phyloP scores from a whole-genome alignment of 179 eudicot genomes.

The Gypsophila paniculata region DNA sequence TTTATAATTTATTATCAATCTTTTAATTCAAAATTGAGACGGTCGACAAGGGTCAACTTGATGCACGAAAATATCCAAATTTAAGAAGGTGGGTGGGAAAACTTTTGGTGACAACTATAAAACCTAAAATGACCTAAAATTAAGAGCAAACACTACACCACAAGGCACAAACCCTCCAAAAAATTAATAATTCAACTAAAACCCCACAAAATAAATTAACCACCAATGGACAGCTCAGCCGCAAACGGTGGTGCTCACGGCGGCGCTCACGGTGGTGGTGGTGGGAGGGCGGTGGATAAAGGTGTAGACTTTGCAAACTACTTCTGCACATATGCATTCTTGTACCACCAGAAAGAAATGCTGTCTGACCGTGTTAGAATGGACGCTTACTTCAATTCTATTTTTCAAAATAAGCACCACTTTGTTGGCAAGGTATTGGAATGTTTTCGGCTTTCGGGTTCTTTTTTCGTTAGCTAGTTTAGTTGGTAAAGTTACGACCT shows the following conservation, averaged over 20 bases:
- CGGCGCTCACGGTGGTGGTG: conserved; percentile 15
- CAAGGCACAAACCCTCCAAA: not conserved
- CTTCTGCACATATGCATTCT: conserved; percentile 87
- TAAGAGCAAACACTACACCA: too few relatives aligned
- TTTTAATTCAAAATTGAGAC: too few relatives aligned
- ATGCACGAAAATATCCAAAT: not conserved
- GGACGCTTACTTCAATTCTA: conserved; percentile 81
- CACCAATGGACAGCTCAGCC: conserved; percentile 34
- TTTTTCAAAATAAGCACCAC: conserved; percentile 70
- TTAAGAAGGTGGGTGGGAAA: not conserved
- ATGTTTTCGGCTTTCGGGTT: not conserved
- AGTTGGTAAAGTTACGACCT: not conserved
- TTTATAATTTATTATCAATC: too few relatives aligned
- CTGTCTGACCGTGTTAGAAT: conserved; percentile 90
- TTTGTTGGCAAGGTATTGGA: conserved; percentile 64
- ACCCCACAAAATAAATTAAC: conserved; percentile 16
- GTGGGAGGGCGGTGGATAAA: conserved; percentile 52
- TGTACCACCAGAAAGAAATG: conserved; percentile 98
- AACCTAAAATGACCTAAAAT: not conserved
- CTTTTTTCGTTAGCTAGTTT: not conserved
- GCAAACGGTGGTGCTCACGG: conserved; percentile 21
- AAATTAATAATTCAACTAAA: not conserved
- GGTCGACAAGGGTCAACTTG: too few relatives aligned
- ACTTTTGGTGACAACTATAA: too few relatives aligned
- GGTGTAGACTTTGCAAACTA: conserved; percentile 92